phyloP scores from a whole-genome alignment of 2,329 filamentous ascomycete species.

The Scedosporium boydii region DNA sequence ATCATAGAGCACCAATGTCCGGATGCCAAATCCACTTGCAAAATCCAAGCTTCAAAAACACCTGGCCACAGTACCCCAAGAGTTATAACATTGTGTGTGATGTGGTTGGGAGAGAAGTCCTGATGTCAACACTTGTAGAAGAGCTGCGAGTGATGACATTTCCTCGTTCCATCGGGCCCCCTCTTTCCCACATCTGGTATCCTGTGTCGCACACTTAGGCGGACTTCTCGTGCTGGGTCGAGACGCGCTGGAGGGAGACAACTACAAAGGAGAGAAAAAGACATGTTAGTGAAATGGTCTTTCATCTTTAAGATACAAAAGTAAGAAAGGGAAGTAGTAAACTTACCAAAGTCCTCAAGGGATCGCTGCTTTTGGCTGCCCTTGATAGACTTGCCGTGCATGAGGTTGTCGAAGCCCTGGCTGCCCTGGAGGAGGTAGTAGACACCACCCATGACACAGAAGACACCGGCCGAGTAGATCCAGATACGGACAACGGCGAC shows the following conservation, averaged over 20 bases:
- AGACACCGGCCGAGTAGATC: slow-evolving; percentile 85
- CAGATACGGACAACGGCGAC: slow-evolving; percentile 82
- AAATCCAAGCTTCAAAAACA: background rate
- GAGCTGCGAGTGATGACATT: background rate
- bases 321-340: slow-evolving; percentile 8
- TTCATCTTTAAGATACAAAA: background rate
- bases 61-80: background rate
- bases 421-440: slow-evolving; percentile 74
- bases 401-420: slow-evolving; percentile 77
- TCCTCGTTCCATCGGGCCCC: background rate
- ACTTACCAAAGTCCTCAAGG: slow-evolving; percentile 81
- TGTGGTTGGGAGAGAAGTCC: background rate
- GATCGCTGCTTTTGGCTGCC: slow-evolving; percentile 74
- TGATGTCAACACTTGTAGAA: background rate
- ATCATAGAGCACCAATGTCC: background rate
- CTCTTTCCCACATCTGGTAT: background rate
- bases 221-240: slow-evolving; percentile 85
- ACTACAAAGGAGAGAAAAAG: slow-evolving; percentile 38
- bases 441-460: slow-evolving; percentile 69
- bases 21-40: background rate
- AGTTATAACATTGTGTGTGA: background rate
- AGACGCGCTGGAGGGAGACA: slow-evolving; percentile 81
- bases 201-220: slow-evolving; percentile 38
- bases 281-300: slow-evolving; percentile 35
- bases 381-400: slow-evolving; percentile 83